A percentile compares a stretch with the other conserved stretches of the same genome.
phyloP scores from a whole-genome alignment of 306 rosid species.

The Lathyrus aphaca region DNA sequence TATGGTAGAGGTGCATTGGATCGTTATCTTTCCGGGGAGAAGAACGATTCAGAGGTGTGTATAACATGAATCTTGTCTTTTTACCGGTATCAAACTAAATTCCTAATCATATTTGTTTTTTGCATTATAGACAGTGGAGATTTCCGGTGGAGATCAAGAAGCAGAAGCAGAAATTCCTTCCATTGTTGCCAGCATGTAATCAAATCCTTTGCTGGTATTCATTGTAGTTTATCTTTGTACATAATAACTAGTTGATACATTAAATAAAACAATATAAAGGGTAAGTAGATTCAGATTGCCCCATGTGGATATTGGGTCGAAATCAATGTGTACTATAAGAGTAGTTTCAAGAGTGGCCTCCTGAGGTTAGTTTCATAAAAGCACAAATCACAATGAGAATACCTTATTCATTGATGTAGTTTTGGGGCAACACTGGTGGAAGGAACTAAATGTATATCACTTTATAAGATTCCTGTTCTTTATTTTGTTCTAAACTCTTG shows the following conservation, averaged over 20 bases:
- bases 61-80: background rate
- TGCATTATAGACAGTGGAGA: slow-evolving; percentile 41
- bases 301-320: slow-evolving; percentile 19
- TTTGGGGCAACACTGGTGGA: slow-evolving; percentile 32
- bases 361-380: slow-evolving; percentile 11
- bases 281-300: slow-evolving; percentile 34
- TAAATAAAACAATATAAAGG: slow-evolving; percentile 46
- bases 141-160: slow-evolving; percentile 61
- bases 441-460: slow-evolving; percentile 9
- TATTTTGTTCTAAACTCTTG: background rate
- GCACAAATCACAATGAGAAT: slow-evolving; percentile 24
- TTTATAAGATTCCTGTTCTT: background rate
- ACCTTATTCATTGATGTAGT: slow-evolving; percentile 28
- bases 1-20: slow-evolving; percentile 78
- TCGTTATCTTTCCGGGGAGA: slow-evolving; percentile 59
- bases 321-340: slow-evolving; percentile 40
- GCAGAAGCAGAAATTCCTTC: slow-evolving; percentile 71
- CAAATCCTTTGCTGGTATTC: slow-evolving; percentile 35
- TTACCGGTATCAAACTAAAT: background rate
- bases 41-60: slow-evolving; percentile 57
- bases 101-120: slow-evolving; percentile 34
- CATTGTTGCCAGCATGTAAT: slow-evolving; percentile 91
- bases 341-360: slow-evolving; percentile 9
- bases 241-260: slow-evolving; percentile 63
- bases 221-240: slow-evolving; percentile 56